phyloP scores from a whole-genome alignment of 2,329 filamentous ascomycete genomes.

The Venturia effusa region DNA sequence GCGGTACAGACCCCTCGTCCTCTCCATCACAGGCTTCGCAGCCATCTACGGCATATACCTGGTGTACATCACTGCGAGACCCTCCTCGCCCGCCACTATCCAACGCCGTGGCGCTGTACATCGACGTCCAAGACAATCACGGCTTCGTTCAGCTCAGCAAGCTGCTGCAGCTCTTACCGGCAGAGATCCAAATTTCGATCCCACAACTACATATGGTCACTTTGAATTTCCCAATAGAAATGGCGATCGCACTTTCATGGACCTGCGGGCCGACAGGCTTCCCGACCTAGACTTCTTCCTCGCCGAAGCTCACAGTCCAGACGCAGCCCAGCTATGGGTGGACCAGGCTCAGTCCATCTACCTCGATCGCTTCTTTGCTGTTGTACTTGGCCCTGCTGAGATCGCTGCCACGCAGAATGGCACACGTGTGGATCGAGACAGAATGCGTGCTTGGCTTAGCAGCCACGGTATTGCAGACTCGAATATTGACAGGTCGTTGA shows the following conservation, averaged over 20 bases:
- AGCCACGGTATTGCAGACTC: background rate
- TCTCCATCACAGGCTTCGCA: slow-evolving; percentile 44
- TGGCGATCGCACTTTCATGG: slow-evolving; percentile 4
- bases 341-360: background rate
- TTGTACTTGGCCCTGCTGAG: background rate
- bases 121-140: slow-evolving; percentile 1
- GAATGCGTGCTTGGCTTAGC: background rate
- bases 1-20: slow-evolving; percentile 40
- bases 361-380: slow-evolving; percentile 1
- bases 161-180: background rate
- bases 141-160: background rate
- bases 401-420: background rate
- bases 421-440: background rate
- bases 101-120: slow-evolving; percentile 60
- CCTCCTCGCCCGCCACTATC: slow-evolving; percentile 27
- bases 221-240: background rate
- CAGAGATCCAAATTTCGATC: background rate
- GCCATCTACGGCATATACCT: slow-evolving; percentile 49
- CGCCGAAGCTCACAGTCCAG: background rate
- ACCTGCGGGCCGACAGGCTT: background rate
- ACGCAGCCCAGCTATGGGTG: background rate
- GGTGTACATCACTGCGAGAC: slow-evolving; percentile 37
- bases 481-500: background rate
- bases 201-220: background rate
- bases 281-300: background rate